A percentile compares a stretch with the other conserved stretches of the same genome.
Evolutionary conservation across 2,329 filamentous ascomycete genomes (phyloP).

Genomic region (Phyllosticta citribraziliensis): DNA sequence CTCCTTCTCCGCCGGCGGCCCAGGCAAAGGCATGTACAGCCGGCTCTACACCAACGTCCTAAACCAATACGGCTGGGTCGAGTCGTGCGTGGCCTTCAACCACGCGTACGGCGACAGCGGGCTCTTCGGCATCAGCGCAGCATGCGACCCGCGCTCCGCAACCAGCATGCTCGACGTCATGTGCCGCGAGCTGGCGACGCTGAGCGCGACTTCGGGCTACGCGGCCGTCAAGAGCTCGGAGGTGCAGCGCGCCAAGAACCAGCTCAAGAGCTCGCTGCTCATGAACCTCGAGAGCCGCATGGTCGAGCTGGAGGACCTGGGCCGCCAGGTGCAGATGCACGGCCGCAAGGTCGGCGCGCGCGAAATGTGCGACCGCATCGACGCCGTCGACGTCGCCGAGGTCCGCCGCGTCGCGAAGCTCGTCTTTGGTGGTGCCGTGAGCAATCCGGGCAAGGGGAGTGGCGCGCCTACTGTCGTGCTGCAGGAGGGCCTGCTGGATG

Average conservation of each 20-base stretch:
- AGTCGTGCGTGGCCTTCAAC: constrained; percentile 92
- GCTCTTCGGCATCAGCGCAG: constrained; percentile 85
- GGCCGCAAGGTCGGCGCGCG: constrained; percentile 82
- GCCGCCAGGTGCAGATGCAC: constrained; percentile 92
- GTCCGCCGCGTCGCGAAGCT: constrained; percentile 68
- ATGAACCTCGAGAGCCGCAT: constrained; percentile 98
- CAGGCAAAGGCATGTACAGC: constrained; percentile 98
- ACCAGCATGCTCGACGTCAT: constrained; percentile 86
- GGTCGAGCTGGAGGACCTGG: constrained; percentile 94
- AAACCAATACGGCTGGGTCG: constrained; percentile 96
- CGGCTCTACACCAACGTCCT: constrained; percentile 95
- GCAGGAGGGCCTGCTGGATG: constrained; percentile 63
- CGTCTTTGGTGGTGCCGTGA: constrained; percentile 67
- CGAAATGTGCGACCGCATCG: constrained; percentile 87
- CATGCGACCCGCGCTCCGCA: constrained; percentile 70
- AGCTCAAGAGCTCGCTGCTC: constrained; percentile 76
- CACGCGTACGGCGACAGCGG: constrained; percentile 95
- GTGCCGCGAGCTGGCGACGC: constrained; percentile 74
- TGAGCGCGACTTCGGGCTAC: constrained; percentile 69
- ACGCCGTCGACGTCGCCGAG: constrained; percentile 69
- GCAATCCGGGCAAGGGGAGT: constrained; percentile 66
- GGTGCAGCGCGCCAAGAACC: constrained; percentile 91
- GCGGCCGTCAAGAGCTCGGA: constrained; percentile 62
- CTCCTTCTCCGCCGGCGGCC: constrained; percentile 91
- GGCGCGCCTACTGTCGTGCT: constrained; percentile 90